These are phyloP conservation scores for Colletotrichum sojae DNA, from an alignment of 2,329 filamentous ascomycete genomes.

Conservation along the genomic window DNA sequence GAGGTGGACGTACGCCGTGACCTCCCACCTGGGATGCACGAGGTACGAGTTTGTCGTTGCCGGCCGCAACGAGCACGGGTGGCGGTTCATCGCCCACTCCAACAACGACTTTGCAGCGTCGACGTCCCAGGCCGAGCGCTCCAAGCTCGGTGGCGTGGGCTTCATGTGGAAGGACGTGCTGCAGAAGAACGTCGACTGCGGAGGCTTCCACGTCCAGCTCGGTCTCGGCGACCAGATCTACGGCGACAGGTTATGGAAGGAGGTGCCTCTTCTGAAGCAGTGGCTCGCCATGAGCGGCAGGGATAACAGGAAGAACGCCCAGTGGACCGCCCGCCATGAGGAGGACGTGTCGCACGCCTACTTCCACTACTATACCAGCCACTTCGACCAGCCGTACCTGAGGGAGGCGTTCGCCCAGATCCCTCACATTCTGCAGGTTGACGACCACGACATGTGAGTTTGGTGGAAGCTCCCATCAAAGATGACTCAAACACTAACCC, in stretches of 20 bases:
- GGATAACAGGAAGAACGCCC: slow-evolving; percentile 89
- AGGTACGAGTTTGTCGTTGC: slow-evolving; percentile 97
- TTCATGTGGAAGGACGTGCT: slow-evolving; percentile 99
- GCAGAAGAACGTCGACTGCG: slow-evolving; percentile 96
- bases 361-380: slow-evolving; percentile 98
- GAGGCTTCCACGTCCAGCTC: slow-evolving; percentile 94
- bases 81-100: slow-evolving; percentile 96
- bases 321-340: slow-evolving; percentile 95
- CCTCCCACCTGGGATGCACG: slow-evolving; percentile 96
- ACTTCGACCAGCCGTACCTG: slow-evolving; percentile 96
- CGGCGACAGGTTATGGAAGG: slow-evolving; percentile 95
- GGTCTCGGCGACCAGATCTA: slow-evolving; percentile 96
- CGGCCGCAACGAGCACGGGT: slow-evolving; percentile 88
- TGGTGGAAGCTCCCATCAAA: neutral
- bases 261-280: slow-evolving; percentile 92
- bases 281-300: slow-evolving; percentile 95
- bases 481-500: slow-evolving; percentile 38
- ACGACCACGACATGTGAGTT: slow-evolving; percentile 97
- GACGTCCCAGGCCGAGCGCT: slow-evolving; percentile 87
- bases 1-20: slow-evolving; percentile 98
- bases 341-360: slow-evolving; percentile 97
- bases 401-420: slow-evolving; percentile 98
- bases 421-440: slow-evolving; percentile 90
- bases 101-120: slow-evolving; percentile 95
- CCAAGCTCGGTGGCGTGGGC: slow-evolving; percentile 87